phyloP scores from a whole-genome alignment of 1,139 yeast species.

The Hanseniaspora uvarum region DNA sequence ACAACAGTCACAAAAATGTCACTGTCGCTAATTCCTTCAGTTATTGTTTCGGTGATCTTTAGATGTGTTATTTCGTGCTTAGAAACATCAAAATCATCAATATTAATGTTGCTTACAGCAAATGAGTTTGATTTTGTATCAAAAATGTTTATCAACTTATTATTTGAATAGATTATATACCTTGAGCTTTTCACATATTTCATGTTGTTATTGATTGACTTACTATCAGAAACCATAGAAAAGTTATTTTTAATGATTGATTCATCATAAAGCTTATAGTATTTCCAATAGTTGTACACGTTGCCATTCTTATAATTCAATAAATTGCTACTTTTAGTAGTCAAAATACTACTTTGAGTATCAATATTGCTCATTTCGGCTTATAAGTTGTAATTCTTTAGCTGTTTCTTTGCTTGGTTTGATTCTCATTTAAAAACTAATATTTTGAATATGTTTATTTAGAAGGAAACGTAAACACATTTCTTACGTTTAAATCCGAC shows the following conservation, averaged over 20 bases:
- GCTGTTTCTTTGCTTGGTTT: too few relatives aligned
- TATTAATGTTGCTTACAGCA: conserved; percentile 6
- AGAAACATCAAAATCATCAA: conserved; percentile 10
- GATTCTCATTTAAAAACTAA: too few relatives aligned
- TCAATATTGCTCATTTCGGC: neutral
- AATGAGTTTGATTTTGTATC: conserved; percentile 18
- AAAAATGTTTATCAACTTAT: neutral
- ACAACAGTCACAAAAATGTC: neutral
- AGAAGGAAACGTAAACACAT: neutral
- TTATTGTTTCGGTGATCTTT: neutral
- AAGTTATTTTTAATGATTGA: neutral
- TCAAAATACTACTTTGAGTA: neutral
- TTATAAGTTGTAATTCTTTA: neutral
- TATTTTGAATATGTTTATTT: too few relatives aligned
- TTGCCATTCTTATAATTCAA: neutral
- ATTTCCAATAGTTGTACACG: conserved; percentile 4
- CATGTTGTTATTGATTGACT: neutral
- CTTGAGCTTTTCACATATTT: neutral
- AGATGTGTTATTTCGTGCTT: conserved; percentile 4
- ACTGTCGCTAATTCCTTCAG: neutral
- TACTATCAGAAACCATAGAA: neutral
- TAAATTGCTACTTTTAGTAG: neutral
- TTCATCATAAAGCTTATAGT: conserved; percentile 11
- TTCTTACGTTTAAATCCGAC: neutral
- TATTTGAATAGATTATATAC: neutral